Base-by-base conservation (phyloP, 371 early-diverging fungal species). In the Zychaea mexicana region DNA sequence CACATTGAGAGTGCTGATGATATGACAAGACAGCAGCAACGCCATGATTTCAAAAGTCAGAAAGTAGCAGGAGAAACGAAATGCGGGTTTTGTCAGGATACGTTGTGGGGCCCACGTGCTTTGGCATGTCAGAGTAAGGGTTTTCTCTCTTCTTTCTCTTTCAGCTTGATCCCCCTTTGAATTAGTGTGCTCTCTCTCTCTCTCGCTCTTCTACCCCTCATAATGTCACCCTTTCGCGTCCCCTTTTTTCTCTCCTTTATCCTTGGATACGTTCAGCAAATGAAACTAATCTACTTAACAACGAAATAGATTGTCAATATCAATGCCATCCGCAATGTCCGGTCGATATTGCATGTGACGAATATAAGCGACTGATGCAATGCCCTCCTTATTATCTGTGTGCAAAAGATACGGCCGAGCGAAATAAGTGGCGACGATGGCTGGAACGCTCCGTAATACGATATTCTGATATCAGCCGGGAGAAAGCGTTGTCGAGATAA, bases 31-130 rank as follows among this genome's bases (percentile, higher is more conserved):
- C 33, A 33, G 12, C 33, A 45, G 7, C 12, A 49, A 49, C 21
- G 6, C 19, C 57, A 58, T 58, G 59, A 42, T 15, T 58, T 58
- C 24, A 39, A 45, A 27, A 30, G 2, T 17, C 42, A 26, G 7
- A 45, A 52, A 52, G 61, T 19, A 60, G 32, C 61, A 27, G 26
- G 17, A 38, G 58, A 32, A 60, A 27, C 49, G 10, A 58, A 45
- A 27, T 58, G 59, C 28, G 59, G 28, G 28, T 58, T 39, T 38
- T 58, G 59, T 19, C 39, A 58, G 45, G 59, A 58, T 38, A 42
- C n/a, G 21, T 39, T 58, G 28, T 58, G 59, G 59, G 59, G 59
- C 5, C 45, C 59, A 45, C 59, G 59, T 45, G 59, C 59, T 42
- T 58, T 45, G 26, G 59, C 38, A 24, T 58, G 59, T 38, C 45